These are phyloP conservation scores for Mycena olivaceomarginata DNA, from an alignment of 768 basidiomycete genomes.

Conservation along the genomic window DNA sequence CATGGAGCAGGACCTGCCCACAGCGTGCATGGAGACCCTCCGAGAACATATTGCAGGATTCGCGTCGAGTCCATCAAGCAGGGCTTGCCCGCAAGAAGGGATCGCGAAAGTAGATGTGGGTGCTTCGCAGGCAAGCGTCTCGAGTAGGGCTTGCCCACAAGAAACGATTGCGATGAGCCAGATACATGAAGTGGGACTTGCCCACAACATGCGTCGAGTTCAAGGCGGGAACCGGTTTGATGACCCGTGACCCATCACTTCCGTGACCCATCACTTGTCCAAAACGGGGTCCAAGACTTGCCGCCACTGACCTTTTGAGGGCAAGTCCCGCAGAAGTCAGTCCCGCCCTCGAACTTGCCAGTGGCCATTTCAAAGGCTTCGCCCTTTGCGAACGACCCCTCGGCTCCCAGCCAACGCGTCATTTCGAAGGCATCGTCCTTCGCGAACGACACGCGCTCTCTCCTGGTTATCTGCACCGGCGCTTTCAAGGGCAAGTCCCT, in stretches of 20 bases:
- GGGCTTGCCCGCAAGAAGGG: neutral
- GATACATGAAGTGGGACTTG: neutral
- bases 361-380: neutral
- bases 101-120: neutral
- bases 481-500: too few relatives aligned
- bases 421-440: neutral
- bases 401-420: neutral
- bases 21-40: too few relatives aligned
- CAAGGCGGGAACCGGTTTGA: neutral
- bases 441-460: neutral
- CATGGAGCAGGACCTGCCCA: too few relatives aligned
- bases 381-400: too few relatives aligned
- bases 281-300: too few relatives aligned
- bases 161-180: too few relatives aligned
- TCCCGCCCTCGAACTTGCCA: neutral
- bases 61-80: neutral
- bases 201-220: neutral
- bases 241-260: too few relatives aligned
- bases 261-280: too few relatives aligned
- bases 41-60: too few relatives aligned
- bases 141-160: neutral
- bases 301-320: neutral
- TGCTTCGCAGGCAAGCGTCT: too few relatives aligned
- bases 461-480: too few relatives aligned
- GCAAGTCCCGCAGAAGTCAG: neutral